Percentiles rank a stretch among this genome's conserved stretches.
These are phyloP conservation scores for Rhizophagus sp. DNA, from an alignment of 192 early-diverging fungal genomes.

Conservation along the genomic window DNA sequence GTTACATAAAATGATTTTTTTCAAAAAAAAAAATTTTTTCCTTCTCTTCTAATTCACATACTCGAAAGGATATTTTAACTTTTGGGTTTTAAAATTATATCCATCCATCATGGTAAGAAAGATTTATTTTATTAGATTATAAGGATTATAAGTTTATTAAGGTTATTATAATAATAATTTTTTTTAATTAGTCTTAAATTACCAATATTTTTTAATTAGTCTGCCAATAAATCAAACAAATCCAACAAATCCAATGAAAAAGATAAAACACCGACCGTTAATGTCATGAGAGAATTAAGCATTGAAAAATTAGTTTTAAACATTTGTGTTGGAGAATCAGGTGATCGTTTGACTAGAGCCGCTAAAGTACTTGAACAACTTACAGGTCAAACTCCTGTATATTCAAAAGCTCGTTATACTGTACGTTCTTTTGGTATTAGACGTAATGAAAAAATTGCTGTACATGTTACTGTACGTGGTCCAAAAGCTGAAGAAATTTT, in stretches of 20 bases:
- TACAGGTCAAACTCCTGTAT: constrained; percentile 98
- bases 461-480: constrained; percentile 98
- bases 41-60: neutral
- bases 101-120: constrained; percentile 28
- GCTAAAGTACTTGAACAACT: constrained; percentile 99
- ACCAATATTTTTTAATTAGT: neutral
- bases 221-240: neutral
- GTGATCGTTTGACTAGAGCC: constrained; percentile 99
- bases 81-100: neutral
- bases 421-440: constrained; percentile 99
- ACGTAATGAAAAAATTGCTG: constrained; percentile 99
- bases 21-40: neutral
- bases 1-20: too few relatives aligned
- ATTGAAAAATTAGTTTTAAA: constrained; percentile 99
- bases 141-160: too few relatives aligned
- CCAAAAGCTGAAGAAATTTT: constrained; percentile 89
- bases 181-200: too few relatives aligned
- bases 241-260: too few relatives aligned
- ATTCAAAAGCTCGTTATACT: constrained; percentile 99
- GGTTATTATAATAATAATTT: too few relatives aligned
- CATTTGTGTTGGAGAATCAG: constrained; percentile 99
- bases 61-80: constrained; percentile 4
- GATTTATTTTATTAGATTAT: neutral
- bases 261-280: constrained; percentile 47
- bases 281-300: constrained; percentile 95